Evolutionary conservation across 257 asterid species (phyloP).

Genomic region (Gentiana dahurica): DNA sequence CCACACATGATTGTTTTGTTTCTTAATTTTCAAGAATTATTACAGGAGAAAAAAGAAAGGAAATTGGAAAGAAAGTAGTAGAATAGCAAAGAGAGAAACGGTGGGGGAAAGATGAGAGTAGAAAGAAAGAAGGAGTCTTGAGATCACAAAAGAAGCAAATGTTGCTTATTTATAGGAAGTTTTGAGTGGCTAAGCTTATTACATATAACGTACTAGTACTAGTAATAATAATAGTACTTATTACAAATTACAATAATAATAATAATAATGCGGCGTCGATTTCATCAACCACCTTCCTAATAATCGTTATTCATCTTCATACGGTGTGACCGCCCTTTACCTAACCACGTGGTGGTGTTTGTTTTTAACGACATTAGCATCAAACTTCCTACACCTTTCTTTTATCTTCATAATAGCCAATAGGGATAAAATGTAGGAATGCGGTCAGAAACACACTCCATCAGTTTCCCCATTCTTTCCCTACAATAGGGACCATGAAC

Average conservation of each 20-base stretch:
- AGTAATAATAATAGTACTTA: too few species aligned
- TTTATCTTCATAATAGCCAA: too few species aligned
- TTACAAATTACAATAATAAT: too few species aligned
- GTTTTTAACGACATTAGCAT: not conserved
- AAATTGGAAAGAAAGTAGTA: not conserved
- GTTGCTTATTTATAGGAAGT: conserved; percentile 20
- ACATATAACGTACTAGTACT: too few species aligned
- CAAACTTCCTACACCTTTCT: too few species aligned
- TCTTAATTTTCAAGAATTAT: not conserved
- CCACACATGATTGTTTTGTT: conserved; percentile 57
- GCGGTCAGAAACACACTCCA: too few species aligned
- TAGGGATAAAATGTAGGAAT: too few species aligned
- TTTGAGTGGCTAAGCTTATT: not conserved
- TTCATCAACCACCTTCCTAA: conserved; percentile 8
- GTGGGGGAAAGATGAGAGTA: conserved; percentile 7
- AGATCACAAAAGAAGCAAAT: conserved; percentile 3
- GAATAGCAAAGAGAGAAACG: not conserved
- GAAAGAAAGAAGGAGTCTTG: not conserved
- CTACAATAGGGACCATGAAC: too few species aligned
- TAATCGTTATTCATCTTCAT: not conserved
- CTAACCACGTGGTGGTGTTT: conserved; percentile 6
- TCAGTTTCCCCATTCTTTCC: too few species aligned
- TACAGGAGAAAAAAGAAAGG: not conserved
- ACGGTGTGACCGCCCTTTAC: conserved; percentile 9
- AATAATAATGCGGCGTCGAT: conserved; percentile 20